Evolutionary conservation across 768 basidiomycete species (phyloP).

Genomic region (Dioszegia hungarica): DNA sequence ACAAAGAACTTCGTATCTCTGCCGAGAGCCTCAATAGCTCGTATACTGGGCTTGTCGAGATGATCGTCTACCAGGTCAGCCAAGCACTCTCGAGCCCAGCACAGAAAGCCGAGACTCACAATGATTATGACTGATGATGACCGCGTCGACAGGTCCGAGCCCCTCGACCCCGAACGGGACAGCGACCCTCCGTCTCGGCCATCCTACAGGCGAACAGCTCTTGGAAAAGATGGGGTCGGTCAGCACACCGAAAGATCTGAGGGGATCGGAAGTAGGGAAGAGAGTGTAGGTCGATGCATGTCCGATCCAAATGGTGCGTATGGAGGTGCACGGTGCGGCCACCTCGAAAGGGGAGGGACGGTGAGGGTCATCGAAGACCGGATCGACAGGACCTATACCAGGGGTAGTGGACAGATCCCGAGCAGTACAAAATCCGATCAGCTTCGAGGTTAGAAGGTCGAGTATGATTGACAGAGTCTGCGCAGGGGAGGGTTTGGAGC

Average conservation of each 20-base stretch:
- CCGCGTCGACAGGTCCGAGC: slow-evolving; percentile 26
- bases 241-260: neutral
- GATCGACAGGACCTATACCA: neutral
- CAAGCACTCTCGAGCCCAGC: neutral
- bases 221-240: slow-evolving; percentile 24
- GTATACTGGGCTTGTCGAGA: slow-evolving; percentile 27
- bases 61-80: slow-evolving; percentile 33
- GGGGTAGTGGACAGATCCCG: no score
- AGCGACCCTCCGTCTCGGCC: slow-evolving; percentile 21
- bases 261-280: neutral
- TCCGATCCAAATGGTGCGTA: neutral
- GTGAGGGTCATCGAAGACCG: neutral
- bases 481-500: no score
- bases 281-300: neutral
- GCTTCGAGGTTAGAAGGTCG: no score
- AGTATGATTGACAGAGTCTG: no score
- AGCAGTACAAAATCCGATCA: no score
- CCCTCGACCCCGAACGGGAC: slow-evolving; percentile 23
- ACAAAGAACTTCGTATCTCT: slow-evolving; percentile 7
- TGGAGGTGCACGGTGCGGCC: neutral
- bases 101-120: slow-evolving; percentile 15
- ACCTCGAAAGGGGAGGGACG: neutral
- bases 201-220: slow-evolving; percentile 14
- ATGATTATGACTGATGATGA: slow-evolving; percentile 40
- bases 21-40: slow-evolving; percentile 9